Percentiles rank a stretch among this genome's conserved stretches.
Evolutionary conservation across 1,284 basidiomycete species (phyloP).

Genomic region (Amylostereum areolatum): DNA sequence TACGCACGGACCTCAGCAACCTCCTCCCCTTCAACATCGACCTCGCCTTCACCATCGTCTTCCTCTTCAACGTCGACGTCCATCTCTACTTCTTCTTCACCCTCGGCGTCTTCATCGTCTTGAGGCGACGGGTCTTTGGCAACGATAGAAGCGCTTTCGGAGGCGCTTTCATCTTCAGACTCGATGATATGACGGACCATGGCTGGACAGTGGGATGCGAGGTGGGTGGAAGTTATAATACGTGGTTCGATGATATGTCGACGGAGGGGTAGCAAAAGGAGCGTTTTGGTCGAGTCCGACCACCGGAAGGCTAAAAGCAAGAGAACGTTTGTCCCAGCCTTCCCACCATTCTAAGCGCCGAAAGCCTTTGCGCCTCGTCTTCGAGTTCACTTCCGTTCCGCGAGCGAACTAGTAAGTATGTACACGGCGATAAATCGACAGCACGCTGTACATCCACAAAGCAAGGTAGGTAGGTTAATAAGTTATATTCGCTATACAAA

Average conservation of each 20-base stretch:
- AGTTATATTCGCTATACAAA: background rate
- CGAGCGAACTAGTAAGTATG: background rate
- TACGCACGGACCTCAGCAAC: no score
- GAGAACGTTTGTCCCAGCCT: no score
- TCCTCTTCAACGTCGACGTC: conserved; percentile 5
- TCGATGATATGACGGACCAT: background rate
- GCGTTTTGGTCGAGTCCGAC: no score
- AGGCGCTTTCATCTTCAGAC: background rate
- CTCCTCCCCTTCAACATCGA: conserved; percentile 17
- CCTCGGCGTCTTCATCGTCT: conserved; percentile 23
- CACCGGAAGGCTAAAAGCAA: no score
- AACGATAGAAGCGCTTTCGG: background rate
- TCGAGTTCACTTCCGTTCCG: background rate
- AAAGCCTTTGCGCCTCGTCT: background rate
- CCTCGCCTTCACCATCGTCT: conserved; percentile 1
- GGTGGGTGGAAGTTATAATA: background rate
- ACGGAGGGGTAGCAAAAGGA: background rate
- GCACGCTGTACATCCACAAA: background rate
- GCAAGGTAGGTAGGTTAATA: no score
- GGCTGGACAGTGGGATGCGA: background rate
- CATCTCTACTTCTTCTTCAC: conserved; percentile 7
- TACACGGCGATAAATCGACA: background rate
- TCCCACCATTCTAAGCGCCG: background rate
- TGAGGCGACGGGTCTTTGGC: background rate
- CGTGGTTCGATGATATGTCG: background rate